These are phyloP conservation scores for Ogataea degrootiae DNA, from an alignment of 805 yeast genomes.

Conservation along the genomic window DNA sequence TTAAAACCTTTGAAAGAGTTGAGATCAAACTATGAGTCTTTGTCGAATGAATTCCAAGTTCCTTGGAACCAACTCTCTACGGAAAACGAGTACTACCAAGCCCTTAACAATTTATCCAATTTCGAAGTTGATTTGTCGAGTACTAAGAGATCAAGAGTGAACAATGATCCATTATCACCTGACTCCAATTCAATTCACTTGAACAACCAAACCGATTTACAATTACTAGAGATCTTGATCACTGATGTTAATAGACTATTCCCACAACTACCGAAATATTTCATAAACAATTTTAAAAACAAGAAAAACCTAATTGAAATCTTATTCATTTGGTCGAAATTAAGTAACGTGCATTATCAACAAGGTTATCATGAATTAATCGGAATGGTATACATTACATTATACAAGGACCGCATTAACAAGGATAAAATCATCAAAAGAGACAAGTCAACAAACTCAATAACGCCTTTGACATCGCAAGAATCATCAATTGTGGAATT, in stretches of 20 bases:
- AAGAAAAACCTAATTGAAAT: slow-evolving; percentile 35
- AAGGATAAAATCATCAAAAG: slow-evolving; percentile 1
- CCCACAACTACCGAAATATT: slow-evolving; percentile 34
- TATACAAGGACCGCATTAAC: slow-evolving; percentile 34
- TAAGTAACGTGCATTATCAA: slow-evolving; percentile 34
- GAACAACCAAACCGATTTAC: slow-evolving; percentile 27
- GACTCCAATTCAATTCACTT: not conserved
- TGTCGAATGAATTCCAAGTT: slow-evolving; percentile 23
- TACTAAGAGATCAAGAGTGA: slow-evolving; percentile 9
- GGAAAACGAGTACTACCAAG: slow-evolving; percentile 21
- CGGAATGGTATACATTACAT: slow-evolving; percentile 41
- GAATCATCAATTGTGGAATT: slow-evolving; percentile 35
- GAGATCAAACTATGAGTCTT: slow-evolving; percentile 14
- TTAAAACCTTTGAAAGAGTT: slow-evolving; percentile 15
- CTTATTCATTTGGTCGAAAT: slow-evolving; percentile 45
- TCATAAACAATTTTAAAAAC: slow-evolving; percentile 25
- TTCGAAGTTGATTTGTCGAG: slow-evolving; percentile 23
- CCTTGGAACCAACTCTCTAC: slow-evolving; percentile 32
- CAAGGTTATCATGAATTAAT: slow-evolving; percentile 54
- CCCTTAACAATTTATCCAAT: slow-evolving; percentile 3
- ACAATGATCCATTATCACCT: slow-evolving; percentile 18
- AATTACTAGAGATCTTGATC: slow-evolving; percentile 39
- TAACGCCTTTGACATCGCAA: not conserved
- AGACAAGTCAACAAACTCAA: not conserved
- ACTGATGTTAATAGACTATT: slow-evolving; percentile 49